Evolutionary conservation across 2,329 filamentous ascomycete genomes (phyloP).

Genomic region (Pseudovirgaria hyperparasitica): DNA sequence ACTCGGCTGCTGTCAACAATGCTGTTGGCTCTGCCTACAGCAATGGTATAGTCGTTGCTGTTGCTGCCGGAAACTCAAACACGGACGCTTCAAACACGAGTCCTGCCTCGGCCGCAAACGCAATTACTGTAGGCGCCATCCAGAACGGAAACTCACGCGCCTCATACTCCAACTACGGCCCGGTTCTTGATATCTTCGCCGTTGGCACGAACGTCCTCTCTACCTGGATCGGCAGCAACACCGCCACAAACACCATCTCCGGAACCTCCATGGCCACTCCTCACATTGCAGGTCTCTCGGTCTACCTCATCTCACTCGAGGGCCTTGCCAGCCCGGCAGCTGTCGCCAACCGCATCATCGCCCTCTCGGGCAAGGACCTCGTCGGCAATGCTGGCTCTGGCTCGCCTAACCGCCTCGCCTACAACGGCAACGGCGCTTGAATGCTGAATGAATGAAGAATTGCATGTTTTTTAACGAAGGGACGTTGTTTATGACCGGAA

Average conservation of each 20-base stretch:
- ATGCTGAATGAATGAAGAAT: no score
- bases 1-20: conserved; percentile 24
- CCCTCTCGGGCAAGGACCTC: conserved; percentile 28
- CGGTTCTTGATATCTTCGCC: conserved; percentile 24
- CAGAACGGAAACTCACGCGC: conserved; percentile 23
- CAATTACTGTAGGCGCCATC: conserved; percentile 27
- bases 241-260: conserved; percentile 35
- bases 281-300: conserved; percentile 57
- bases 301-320: conserved; percentile 49
- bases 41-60: conserved; percentile 26
- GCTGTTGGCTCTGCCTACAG: conserved; percentile 22
- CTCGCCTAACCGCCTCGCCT: conserved; percentile 42
- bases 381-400: conserved; percentile 30
- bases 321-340: conserved; percentile 31
- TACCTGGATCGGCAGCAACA: conserved; percentile 33
- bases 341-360: conserved; percentile 35
- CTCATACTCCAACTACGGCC: conserved; percentile 27
- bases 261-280: conserved; percentile 58
- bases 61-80: conserved; percentile 27
- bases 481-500: no score
- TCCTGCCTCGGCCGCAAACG: conserved; percentile 25
- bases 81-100: conserved; percentile 19
- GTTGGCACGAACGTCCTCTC: conserved; percentile 31
- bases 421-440: conserved; percentile 44
- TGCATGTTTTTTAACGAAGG: no score